Percentiles rank a stretch among this genome's conserved stretches.
These are phyloP conservation scores for Colletotrichum chlorophyti DNA, from an alignment of 2,329 filamentous ascomycete genomes.

Conservation along the genomic window DNA sequence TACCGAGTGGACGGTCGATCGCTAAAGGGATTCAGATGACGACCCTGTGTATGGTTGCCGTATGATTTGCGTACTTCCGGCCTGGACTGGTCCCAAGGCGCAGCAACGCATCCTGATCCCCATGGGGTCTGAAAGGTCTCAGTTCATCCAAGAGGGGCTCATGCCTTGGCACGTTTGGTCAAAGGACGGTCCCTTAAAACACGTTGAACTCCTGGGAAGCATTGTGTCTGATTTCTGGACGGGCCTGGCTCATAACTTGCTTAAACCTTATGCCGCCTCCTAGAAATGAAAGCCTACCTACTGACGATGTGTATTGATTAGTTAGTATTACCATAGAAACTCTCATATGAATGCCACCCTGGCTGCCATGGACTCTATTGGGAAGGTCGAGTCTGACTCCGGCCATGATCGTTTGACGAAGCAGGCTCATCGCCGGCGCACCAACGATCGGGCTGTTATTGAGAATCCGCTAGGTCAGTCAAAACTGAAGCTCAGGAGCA, in stretches of 20 bases:
- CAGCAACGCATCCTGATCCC: background rate
- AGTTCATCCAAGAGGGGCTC: background rate
- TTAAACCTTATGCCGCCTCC: background rate
- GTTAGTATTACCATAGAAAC: background rate
- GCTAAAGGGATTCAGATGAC: slow-evolving; percentile 12
- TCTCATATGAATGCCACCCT: background rate
- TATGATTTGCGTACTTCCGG: background rate
- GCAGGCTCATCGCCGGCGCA: slow-evolving; percentile 36
- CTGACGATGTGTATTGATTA: background rate
- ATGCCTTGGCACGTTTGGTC: background rate
- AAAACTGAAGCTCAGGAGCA: too few relatives aligned
- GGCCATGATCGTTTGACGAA: slow-evolving; percentile 28
- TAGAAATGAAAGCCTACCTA: background rate
- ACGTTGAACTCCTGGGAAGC: background rate
- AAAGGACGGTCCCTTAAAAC: background rate
- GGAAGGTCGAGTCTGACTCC: slow-evolving; percentile 24
- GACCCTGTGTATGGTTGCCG: slow-evolving; percentile 6
- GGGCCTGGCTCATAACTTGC: background rate
- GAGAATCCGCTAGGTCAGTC: slow-evolving; percentile 42
- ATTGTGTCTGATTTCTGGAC: background rate
- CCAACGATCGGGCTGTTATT: slow-evolving; percentile 43
- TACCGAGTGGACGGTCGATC: background rate
- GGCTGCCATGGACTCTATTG: slow-evolving; percentile 7
- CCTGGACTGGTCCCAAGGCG: too few relatives aligned
- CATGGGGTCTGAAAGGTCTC: background rate